phyloP scores from a whole-genome alignment of 2,329 filamentous ascomycete species.

The Sporothrix mexicana region DNA sequence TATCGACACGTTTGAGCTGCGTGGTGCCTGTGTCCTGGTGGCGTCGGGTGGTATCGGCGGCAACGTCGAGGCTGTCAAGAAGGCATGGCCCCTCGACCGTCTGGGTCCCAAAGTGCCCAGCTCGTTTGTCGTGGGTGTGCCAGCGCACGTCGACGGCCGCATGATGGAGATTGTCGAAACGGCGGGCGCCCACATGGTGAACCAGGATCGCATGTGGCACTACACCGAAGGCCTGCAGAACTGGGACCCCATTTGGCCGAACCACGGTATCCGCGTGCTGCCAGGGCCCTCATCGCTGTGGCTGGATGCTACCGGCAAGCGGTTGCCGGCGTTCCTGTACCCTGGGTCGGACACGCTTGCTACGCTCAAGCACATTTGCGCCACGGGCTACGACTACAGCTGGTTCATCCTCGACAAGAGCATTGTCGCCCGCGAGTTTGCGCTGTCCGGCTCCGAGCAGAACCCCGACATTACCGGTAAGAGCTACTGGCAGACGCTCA shows the following conservation, averaged over 20 bases:
- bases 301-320: slow-evolving; percentile 65
- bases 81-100: slow-evolving; percentile 62
- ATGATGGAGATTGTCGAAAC: slow-evolving; percentile 64
- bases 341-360: slow-evolving; percentile 63
- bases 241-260: slow-evolving; percentile 67
- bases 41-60: slow-evolving; percentile 66
- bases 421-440: slow-evolving; percentile 67
- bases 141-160: slow-evolving; percentile 67
- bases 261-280: slow-evolving; percentile 65
- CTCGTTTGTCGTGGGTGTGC: slow-evolving; percentile 65
- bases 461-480: slow-evolving; percentile 66
- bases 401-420: slow-evolving; percentile 66
- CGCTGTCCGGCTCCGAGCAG: slow-evolving; percentile 67
- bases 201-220: slow-evolving; percentile 70
- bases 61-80: slow-evolving; percentile 64
- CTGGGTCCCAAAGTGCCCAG: slow-evolving; percentile 62
- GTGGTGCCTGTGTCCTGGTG: slow-evolving; percentile 59
- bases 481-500: slow-evolving; percentile 59
- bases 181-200: slow-evolving; percentile 61
- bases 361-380: slow-evolving; percentile 64
- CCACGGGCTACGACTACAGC: slow-evolving; percentile 66
- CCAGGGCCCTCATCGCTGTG: slow-evolving; percentile 67
- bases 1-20: slow-evolving; percentile 59
- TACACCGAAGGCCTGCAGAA: slow-evolving; percentile 68
- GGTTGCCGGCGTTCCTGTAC: slow-evolving; percentile 62